phyloP scores from a whole-genome alignment of 768 basidiomycete genomes.

The Coprinopsis marcescibilis region DNA sequence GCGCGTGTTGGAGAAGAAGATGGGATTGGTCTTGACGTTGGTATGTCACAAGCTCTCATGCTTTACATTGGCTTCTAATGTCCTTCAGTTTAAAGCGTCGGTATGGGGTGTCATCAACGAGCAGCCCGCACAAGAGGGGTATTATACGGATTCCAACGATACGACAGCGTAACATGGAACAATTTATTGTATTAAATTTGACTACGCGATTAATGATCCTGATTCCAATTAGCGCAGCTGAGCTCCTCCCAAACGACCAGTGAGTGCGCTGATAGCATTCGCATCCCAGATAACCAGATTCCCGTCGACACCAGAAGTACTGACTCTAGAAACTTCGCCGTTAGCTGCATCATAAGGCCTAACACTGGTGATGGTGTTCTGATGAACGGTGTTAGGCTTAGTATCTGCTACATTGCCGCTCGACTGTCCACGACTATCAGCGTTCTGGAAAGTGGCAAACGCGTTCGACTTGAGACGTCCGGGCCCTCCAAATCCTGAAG shows the following conservation, averaged over 20 bases:
- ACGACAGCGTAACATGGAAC: conserved; percentile 20
- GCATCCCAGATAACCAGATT: conserved; percentile 88
- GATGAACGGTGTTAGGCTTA: conserved; percentile 86
- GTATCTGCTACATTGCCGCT: conserved; percentile 44
- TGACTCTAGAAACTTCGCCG: conserved; percentile 66
- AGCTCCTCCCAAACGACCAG: conserved; percentile 45
- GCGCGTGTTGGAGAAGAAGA: conserved; percentile 83
- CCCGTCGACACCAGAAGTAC: conserved; percentile 92
- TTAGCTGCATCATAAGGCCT: conserved; percentile 61
- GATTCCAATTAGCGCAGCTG: conserved; percentile 28
- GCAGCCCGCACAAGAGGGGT: conserved; percentile 40
- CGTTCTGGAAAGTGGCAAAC: conserved; percentile 90
- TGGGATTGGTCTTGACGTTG: conserved; percentile 91
- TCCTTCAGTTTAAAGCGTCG: conserved; percentile 83
- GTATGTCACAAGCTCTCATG: conserved; percentile 36
- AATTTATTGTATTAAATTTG: neutral
- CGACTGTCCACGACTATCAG: conserved; percentile 71
- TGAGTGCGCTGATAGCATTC: conserved; percentile 47
- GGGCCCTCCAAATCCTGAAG: conserved; percentile 42
- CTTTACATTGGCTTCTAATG: neutral
- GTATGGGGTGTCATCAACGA: conserved; percentile 93
- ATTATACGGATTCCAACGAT: conserved; percentile 21
- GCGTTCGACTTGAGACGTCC: conserved; percentile 90
- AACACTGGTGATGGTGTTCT: conserved; percentile 96
- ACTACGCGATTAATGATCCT: neutral